phyloP scores from a whole-genome alignment of 805 yeast genomes.

The Kuraishia ogatae region DNA sequence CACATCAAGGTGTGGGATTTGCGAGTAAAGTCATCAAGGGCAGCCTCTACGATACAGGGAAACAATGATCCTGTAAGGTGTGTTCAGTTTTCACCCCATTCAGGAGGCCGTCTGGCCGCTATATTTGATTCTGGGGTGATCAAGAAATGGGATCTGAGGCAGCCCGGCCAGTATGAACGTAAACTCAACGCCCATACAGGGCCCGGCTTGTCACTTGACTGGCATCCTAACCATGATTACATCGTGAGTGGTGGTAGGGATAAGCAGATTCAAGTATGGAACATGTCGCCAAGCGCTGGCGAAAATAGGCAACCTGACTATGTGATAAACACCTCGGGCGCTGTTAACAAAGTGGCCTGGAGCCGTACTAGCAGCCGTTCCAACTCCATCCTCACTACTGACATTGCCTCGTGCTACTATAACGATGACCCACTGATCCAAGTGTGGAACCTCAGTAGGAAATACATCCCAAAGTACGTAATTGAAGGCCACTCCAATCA shows the following conservation, averaged over 20 bases:
- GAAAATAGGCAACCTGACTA: conserved; percentile 51
- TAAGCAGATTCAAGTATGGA: conserved; percentile 73
- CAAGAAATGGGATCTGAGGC: conserved; percentile 81
- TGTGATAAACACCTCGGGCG: conserved; percentile 65
- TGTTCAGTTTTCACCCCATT: conserved; percentile 44
- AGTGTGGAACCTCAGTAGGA: conserved; percentile 62
- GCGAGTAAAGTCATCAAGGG: conserved; percentile 35
- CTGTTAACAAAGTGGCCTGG: conserved; percentile 76
- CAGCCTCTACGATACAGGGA: conserved; percentile 43
- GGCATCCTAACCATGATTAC: conserved; percentile 80
- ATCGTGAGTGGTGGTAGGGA: conserved; percentile 92
- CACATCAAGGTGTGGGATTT: conserved; percentile 71
- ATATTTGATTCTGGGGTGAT: conserved; percentile 86
- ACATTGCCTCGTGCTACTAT: conserved; percentile 65
- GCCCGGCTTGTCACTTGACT: conserved; percentile 80
- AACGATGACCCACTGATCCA: conserved; percentile 66
- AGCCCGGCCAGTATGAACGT: conserved; percentile 52
- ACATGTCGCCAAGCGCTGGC: conserved; percentile 30
- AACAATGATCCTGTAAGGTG: conserved; percentile 65
- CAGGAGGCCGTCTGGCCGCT: conserved; percentile 53
- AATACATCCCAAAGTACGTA: conserved; percentile 57
- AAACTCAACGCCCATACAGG: conserved; percentile 85
- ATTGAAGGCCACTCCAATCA: conserved; percentile 39
- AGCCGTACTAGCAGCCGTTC: conserved; percentile 30
- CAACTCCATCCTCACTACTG: conserved; percentile 36